A percentile compares a stretch with the other conserved stretches of the same genome.
phyloP scores from a whole-genome alignment of 2,329 filamentous ascomycete genomes.

The Fusarium gaditjirri region DNA sequence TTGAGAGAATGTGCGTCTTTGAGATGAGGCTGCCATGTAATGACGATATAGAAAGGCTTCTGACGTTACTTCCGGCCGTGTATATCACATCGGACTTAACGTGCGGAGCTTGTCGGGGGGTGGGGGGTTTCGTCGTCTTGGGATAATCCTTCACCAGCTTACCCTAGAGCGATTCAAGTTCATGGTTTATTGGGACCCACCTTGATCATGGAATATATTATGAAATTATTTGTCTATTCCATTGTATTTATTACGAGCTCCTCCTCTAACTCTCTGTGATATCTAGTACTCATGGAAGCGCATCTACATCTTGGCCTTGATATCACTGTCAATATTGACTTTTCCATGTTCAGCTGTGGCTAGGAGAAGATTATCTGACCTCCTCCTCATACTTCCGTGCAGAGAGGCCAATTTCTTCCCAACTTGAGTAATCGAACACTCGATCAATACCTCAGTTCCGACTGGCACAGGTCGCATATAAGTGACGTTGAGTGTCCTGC shows the following conservation, averaged over 20 bases:
- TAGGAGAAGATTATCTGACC: constrained; percentile 63
- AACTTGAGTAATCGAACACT: constrained; percentile 67
- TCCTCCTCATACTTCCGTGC: constrained; percentile 64
- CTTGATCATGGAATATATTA: not conserved
- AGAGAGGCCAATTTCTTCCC: constrained; percentile 66
- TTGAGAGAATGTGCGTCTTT: not conserved
- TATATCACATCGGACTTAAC: constrained; percentile 24
- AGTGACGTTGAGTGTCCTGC: constrained; percentile 72
- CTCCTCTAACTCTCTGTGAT: not conserved
- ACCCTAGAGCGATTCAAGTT: not conserved
- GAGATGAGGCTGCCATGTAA: constrained; percentile 11
- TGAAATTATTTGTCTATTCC: not conserved
- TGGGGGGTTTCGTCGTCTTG: not conserved
- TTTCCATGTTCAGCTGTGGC: constrained; percentile 73
- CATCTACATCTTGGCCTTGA: constrained; percentile 43
- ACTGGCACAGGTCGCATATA: constrained; percentile 71
- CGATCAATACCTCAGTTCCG: constrained; percentile 62
- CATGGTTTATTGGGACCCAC: not conserved
- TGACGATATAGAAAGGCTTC: constrained; percentile 30
- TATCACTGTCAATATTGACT: constrained; percentile 65
- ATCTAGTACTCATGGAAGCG: no score
- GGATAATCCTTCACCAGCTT: not conserved
- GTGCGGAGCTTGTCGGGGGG: constrained; percentile 21
- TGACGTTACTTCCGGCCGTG: not conserved
- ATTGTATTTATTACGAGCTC: not conserved